Evolutionary conservation across 1,139 yeast species (phyloP).

Genomic region (Zygosaccharomyces pseudobailii): DNA sequence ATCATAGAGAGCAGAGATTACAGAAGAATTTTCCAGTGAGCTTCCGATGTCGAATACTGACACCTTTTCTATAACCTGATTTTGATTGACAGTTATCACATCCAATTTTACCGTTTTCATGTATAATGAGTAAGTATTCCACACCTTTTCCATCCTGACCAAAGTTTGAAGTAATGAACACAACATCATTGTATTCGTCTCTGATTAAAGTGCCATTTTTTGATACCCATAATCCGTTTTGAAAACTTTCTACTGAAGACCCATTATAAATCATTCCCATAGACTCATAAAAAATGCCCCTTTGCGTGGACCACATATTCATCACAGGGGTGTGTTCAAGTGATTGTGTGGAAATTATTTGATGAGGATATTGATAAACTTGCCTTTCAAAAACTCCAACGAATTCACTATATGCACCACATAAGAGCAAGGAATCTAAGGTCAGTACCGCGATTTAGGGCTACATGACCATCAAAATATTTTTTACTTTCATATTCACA

Average conservation of each 20-base stretch:
- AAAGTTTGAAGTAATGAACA: background rate
- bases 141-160: background rate
- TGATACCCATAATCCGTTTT: slow-evolving; percentile 3
- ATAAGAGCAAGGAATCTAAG: slow-evolving; percentile 5
- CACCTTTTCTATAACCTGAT: background rate
- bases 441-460: slow-evolving; percentile 4
- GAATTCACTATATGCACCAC: slow-evolving; percentile 6
- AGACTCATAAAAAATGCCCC: slow-evolving; percentile 7
- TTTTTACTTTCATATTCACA: slow-evolving; percentile 1
- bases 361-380: background rate
- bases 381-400: slow-evolving; percentile 9
- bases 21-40: background rate
- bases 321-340: slow-evolving; percentile 4
- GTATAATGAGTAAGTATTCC: background rate
- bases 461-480: slow-evolving; percentile 4
- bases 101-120: slow-evolving; percentile 3
- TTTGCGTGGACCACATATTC: slow-evolving; percentile 6
- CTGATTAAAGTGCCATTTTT: background rate
- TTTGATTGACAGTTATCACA: background rate
- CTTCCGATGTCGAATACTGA: background rate
- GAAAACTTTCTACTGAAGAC: background rate
- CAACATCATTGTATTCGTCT: slow-evolving; percentile 2
- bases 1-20: background rate
- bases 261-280: slow-evolving; percentile 5
- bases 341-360: background rate